Evolutionary conservation across 331 rosid species (phyloP).

Genomic region (Rhamnella rubrinervis): DNA sequence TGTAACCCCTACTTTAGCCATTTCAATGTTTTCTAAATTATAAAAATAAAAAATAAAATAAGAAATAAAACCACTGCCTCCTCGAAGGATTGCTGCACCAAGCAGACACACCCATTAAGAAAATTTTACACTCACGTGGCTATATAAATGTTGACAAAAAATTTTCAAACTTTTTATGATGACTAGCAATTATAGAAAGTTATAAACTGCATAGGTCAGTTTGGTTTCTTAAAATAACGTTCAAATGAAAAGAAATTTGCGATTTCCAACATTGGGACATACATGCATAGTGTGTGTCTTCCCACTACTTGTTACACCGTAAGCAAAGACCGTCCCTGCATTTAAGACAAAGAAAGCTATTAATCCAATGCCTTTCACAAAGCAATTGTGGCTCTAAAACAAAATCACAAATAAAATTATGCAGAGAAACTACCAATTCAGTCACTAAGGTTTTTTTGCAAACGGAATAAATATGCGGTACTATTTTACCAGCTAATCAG

Average conservation of each 20-base stretch:
- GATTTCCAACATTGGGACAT: slow-evolving; percentile 38
- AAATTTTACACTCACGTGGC: too few species aligned
- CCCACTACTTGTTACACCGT: slow-evolving; percentile 99
- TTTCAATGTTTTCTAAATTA: too few species aligned
- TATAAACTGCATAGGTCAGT: too few species aligned
- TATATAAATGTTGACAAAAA: too few species aligned
- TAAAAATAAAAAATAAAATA: too few species aligned
- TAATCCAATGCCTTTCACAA: slow-evolving; percentile 19
- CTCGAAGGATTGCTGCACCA: too few species aligned
- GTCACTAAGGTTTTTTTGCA: background rate
- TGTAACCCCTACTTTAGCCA: too few species aligned
- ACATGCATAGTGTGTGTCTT: slow-evolving; percentile 99
- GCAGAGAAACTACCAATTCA: background rate
- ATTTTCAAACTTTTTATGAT: too few species aligned
- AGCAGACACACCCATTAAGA: too few species aligned
- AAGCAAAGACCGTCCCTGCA: slow-evolving; percentile 98
- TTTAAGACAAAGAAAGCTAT: slow-evolving; percentile 18
- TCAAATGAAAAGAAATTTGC: background rate
- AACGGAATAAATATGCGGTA: background rate
- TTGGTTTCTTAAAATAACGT: too few species aligned
- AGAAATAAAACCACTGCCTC: too few species aligned
- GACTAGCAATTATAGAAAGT: too few species aligned
- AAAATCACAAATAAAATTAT: slow-evolving; percentile 9
- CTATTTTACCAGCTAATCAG: background rate
- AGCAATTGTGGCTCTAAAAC: background rate